Conservation (phyloP, 805 yeast genomes). For the Metschnikowia drakensbergensis region DNA sequence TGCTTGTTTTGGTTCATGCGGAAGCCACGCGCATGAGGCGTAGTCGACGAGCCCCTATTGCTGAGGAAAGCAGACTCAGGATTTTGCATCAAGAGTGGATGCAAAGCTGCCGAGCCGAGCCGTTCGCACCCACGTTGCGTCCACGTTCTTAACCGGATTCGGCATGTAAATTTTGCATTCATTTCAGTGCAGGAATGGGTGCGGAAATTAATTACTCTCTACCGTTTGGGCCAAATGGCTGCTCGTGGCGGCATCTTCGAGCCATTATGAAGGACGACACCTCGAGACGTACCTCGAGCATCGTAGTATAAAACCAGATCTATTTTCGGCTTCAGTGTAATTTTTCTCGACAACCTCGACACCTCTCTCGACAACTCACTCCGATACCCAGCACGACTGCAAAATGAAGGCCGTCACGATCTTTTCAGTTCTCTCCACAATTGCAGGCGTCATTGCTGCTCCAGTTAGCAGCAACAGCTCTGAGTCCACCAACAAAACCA, state of each 20-base stretch:
- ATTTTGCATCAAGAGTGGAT: neutral
- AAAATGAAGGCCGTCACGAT: constrained; percentile 1
- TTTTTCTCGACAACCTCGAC: neutral
- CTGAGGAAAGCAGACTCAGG: neutral
- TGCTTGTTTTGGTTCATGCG: too few species aligned
- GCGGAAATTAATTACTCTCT: constrained; percentile 1
- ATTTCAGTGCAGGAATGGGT: neutral
- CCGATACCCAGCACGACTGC: neutral
- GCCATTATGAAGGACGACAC: neutral
- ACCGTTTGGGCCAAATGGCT: neutral
- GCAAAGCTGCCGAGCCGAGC: neutral
- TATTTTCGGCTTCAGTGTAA: too few species aligned
- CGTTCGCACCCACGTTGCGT: constrained; percentile 3
- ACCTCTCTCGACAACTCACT: neutral
- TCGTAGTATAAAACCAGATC: neutral
- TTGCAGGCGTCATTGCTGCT: constrained; percentile 23
- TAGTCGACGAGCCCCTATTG: neutral
- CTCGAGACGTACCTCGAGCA: neutral
- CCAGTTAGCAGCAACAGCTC: constrained; percentile 19
- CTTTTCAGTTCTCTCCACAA: constrained; percentile 5
- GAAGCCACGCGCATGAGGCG: too few species aligned
- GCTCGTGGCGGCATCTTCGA: neutral
- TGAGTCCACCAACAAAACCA: constrained; percentile 31
- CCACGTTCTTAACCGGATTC: neutral
- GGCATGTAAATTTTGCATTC: neutral